Percentiles rank a stretch among this genome's conserved stretches.
Conservation (phyloP, 441 rosid genomes). For the Pelargonium cotyledonis region DNA sequence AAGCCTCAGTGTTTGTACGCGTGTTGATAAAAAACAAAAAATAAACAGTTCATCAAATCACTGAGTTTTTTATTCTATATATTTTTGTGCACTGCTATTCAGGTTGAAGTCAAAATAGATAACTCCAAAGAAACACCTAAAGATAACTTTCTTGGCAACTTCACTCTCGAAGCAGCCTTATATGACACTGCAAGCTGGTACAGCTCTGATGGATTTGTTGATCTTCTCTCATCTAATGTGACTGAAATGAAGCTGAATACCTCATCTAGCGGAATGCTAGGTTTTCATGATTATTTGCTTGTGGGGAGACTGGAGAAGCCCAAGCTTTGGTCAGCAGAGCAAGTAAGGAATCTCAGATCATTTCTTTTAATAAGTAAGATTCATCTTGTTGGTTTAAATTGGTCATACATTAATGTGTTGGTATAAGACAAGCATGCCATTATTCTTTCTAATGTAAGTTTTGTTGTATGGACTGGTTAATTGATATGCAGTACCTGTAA, state of each 20-base stretch:
- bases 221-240: conserved; percentile 53
- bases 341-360: conserved; percentile 44
- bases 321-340: conserved; percentile 95
- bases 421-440: background rate
- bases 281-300: conserved; percentile 70
- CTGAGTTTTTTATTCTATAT: background rate
- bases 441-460: background rate
- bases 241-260: conserved; percentile 49
- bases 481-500: background rate
- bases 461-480: background rate
- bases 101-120: conserved; percentile 94
- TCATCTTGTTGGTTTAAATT: background rate
- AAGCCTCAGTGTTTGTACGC: too few relatives aligned
- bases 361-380: conserved; percentile 7
- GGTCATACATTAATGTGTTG: background rate
- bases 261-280: conserved; percentile 39
- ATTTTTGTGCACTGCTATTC: conserved; percentile 18
- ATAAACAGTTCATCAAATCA: conserved; percentile 2
- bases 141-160: conserved; percentile 48
- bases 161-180: conserved; percentile 67
- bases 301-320: conserved; percentile 73
- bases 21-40: too few relatives aligned
- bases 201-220: conserved; percentile 31
- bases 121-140: conserved; percentile 41
- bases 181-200: conserved; percentile 72